A percentile compares a stretch with the other conserved stretches of the same genome.
Conservation (phyloP, 148 eudicot species). For the Euryodendron excelsum region DNA sequence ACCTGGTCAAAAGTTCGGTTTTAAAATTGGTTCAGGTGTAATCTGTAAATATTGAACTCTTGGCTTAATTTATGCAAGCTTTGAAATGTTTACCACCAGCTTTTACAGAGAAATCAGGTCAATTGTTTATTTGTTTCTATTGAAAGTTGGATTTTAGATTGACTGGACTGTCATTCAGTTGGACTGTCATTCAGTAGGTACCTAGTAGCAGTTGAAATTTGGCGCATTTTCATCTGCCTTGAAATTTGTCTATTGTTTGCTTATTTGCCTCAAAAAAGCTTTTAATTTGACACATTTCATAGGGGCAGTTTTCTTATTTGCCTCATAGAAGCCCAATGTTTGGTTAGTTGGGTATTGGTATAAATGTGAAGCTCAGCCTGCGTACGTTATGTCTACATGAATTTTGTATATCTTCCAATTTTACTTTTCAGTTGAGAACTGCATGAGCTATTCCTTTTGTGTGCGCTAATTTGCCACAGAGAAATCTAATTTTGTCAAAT, state of each 20-base stretch:
- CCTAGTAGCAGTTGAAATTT: background rate
- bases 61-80: background rate
- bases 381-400: background rate
- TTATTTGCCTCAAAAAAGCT: background rate
- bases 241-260: background rate
- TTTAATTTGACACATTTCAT: background rate
- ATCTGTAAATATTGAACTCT: background rate
- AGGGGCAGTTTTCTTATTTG: background rate
- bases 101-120: background rate
- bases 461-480: background rate
- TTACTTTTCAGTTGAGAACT: background rate
- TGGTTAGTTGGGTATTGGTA: background rate
- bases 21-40: background rate
- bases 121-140: background rate
- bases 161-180: background rate
- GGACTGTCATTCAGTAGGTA: background rate
- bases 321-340: background rate
- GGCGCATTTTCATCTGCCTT: background rate
- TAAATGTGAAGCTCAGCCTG: too few species aligned
- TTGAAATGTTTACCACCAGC: background rate
- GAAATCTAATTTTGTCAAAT: background rate
- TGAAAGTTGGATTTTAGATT: background rate
- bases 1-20: background rate
- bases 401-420: background rate
- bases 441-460: background rate